Evolutionary conservation across 805 yeast genomes (phyloP), one percentile per base, ranked within the genome.

Genomic region (Candida chilensis): DNA sequence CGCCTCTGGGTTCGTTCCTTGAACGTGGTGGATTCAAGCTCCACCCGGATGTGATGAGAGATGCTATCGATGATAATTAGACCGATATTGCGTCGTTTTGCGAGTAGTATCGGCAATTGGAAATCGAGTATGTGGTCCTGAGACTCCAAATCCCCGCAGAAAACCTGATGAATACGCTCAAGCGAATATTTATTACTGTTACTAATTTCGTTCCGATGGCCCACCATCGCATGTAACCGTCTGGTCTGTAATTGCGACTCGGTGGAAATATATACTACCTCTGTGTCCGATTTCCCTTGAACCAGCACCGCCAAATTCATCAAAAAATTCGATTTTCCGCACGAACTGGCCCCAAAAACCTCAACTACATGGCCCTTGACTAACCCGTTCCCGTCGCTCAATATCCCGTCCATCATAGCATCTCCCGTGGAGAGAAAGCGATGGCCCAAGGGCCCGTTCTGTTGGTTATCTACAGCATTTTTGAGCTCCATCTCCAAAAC

Each of bases 251-350:
- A 42, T 11, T 72, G 70, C 3, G 82, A 71, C 47, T 88, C 96
- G 0, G 96, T 88, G 0, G 86, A 71, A 0, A 88, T 74, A 43
- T 68, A 80, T n/a, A 87, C 70, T n/a, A 74, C 70, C 32, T 66
- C 16, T 16, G 21, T 7, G 17, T 29, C 31, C 20, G 18, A 13
- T 39, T 32, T 6, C 14, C 17, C 17, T 38, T 78, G 86, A 9
- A 78, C 73, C 2, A 75, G 56, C 3, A 75, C 55, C 2, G 81
- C 63, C 30, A 87, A 42, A 39, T 80, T 90, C 57, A 78, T 65
- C 16, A 82, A 54, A 4, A 88, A 54, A 40, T 88, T 94, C 0
- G 96, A 78, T 45, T 90, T 90, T 0, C 96, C 97, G 1, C 82
- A 68, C 1, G 94, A 83, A 30, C 94, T 75, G 16, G 79, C 81